Evolutionary conservation across 1,284 basidiomycete species (phyloP).

Genomic region (Puccinia polysora): DNA sequence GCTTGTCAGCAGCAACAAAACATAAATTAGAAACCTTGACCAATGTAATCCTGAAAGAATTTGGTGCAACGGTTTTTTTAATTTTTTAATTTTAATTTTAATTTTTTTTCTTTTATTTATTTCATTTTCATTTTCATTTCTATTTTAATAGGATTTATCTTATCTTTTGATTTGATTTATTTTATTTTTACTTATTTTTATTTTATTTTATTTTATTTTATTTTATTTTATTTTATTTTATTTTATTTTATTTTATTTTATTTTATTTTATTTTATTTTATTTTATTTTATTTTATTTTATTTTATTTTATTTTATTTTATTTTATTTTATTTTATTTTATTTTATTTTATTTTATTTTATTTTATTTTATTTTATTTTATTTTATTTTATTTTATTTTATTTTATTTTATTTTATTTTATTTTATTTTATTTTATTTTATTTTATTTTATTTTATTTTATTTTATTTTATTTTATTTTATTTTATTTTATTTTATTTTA

Average conservation of each 20-base stretch:
- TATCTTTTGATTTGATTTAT: no score
- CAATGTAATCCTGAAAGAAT: no score
- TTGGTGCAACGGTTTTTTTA: no score
- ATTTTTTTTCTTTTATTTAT: no score
- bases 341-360: background rate
- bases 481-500: constrained; percentile 1
- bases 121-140: no score
- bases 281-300: background rate
- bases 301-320: constrained; percentile 7
- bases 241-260: background rate
- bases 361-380: background rate
- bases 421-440: background rate
- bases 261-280: background rate
- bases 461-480: background rate
- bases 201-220: background rate
- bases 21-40: no score
- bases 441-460: background rate
- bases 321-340: constrained; percentile 2
- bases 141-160: no score
- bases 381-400: constrained; percentile 1
- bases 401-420: background rate
- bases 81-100: no score
- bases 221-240: background rate
- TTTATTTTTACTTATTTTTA: no score
- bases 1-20: no score